Conservation (phyloP, 192 early-diverging fungal genomes). For the Coemansia sp. region DNA sequence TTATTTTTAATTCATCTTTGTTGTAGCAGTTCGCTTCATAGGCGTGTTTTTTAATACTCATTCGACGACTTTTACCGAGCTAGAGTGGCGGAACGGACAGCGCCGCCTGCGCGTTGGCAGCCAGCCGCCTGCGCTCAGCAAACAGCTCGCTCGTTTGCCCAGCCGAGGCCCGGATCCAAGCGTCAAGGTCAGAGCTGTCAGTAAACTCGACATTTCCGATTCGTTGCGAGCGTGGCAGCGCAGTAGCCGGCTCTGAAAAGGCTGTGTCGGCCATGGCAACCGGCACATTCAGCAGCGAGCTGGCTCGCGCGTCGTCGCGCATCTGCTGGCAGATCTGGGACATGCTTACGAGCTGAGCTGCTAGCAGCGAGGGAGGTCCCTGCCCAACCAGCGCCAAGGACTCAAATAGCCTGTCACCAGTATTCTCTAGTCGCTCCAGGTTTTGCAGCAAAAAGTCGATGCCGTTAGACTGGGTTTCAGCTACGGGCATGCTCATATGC, state of each 20-base stretch:
- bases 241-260: slow-evolving; percentile 7
- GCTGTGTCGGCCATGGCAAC: slow-evolving; percentile 10
- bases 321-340: slow-evolving; percentile 52
- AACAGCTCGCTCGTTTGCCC: slow-evolving; percentile 39
- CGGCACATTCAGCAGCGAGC: slow-evolving; percentile 37
- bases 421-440: slow-evolving; percentile 39
- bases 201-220: not conserved
- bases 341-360: slow-evolving; percentile 51
- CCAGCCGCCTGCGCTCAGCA: slow-evolving; percentile 41
- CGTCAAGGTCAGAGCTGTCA: slow-evolving; percentile 4
- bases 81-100: slow-evolving; percentile 40
- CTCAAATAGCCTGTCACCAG: slow-evolving; percentile 47
- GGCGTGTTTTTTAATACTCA: not conserved
- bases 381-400: slow-evolving; percentile 51
- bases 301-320: slow-evolving; percentile 16
- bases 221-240: slow-evolving; percentile 14
- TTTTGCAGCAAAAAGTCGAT: slow-evolving; percentile 27
- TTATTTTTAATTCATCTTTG: not conserved
- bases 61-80: no score
- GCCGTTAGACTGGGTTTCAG: slow-evolving; percentile 33
- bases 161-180: slow-evolving; percentile 36
- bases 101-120: slow-evolving; percentile 43
- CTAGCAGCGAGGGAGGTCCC: slow-evolving; percentile 52
- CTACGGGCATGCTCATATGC: not conserved
- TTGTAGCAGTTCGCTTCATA: no score